These are phyloP conservation scores for Penicillium longicatenatum DNA, from an alignment of 495 filamentous ascomycete species.

Conservation along the genomic window DNA sequence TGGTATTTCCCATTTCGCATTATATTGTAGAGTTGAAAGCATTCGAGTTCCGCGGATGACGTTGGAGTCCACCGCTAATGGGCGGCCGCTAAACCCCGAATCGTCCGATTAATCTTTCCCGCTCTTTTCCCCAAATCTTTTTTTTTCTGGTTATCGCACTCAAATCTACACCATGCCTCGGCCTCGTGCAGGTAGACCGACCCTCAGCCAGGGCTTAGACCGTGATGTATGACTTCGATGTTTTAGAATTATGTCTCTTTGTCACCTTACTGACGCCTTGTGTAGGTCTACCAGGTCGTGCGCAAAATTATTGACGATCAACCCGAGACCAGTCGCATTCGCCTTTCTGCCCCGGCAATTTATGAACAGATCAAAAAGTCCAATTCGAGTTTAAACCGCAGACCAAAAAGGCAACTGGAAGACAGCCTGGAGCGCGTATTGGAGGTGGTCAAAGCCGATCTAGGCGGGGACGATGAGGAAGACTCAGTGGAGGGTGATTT, in stretches of 20 bases:
- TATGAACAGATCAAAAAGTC: constrained; percentile 79
- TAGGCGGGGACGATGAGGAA: constrained; percentile 49
- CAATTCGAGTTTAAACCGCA: constrained; percentile 80
- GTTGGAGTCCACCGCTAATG: constrained; percentile 20
- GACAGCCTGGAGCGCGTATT: constrained; percentile 86
- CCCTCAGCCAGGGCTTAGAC: constrained; percentile 56
- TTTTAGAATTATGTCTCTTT: not conserved
- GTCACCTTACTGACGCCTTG: constrained; percentile 2
- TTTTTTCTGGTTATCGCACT: constrained; percentile 22
- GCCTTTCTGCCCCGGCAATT: constrained; percentile 61
- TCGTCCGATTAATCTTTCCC: constrained; percentile 18
- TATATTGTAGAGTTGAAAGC: constrained; percentile 23
- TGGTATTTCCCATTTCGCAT: constrained; percentile 65
- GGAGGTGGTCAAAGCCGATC: constrained; percentile 68
- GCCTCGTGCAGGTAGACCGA: constrained; percentile 46
- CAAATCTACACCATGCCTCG: constrained; percentile 29
- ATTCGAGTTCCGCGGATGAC: constrained; percentile 21
- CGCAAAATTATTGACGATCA: constrained; percentile 70
- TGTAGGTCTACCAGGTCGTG: constrained; percentile 72
- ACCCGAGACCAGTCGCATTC: constrained; percentile 42
- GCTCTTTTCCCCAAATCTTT: constrained; percentile 24
- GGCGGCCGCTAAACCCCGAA: constrained; percentile 19
- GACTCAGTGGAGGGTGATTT: constrained; percentile 64
- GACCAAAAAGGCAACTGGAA: constrained; percentile 77
- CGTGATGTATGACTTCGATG: constrained; percentile 46